Percentiles rank a stretch among this genome's conserved stretches.
These are phyloP conservation scores for Aspergillus nidulans DNA, from an alignment of 495 filamentous ascomycete genomes.

Conservation along the genomic window DNA sequence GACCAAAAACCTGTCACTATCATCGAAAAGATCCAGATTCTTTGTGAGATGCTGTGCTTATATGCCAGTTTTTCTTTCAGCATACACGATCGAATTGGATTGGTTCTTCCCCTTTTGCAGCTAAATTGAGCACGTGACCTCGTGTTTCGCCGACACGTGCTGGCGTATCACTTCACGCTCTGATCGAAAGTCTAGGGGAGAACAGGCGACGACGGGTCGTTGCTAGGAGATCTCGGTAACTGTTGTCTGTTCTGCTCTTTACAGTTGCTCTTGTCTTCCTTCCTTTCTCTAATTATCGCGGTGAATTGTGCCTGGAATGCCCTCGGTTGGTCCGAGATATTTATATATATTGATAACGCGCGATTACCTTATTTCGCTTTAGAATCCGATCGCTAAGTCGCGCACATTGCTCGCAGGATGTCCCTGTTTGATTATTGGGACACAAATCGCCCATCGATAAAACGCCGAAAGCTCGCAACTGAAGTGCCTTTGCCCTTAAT, in stretches of 20 bases:
- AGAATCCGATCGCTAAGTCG: background rate
- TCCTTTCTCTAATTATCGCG: too few relatives aligned
- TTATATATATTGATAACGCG: conserved; percentile 13
- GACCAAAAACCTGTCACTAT: background rate
- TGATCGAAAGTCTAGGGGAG: background rate
- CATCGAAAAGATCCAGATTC: background rate
- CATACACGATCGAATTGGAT: conserved; percentile 17
- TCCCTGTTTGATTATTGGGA: conserved; percentile 44
- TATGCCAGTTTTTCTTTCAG: background rate
- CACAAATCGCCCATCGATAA: conserved; percentile 30
- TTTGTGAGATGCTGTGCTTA: background rate
- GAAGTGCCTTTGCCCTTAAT: background rate
- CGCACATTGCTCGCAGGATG: conserved; percentile 20
- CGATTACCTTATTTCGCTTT: background rate
- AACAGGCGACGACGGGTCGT: background rate
- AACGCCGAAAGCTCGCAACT: conserved; percentile 28
- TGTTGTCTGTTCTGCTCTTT: background rate
- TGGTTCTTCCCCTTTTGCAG: background rate
- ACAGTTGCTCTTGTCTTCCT: background rate
- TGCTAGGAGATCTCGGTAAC: background rate
- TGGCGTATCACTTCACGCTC: conserved; percentile 2
- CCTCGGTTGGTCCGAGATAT: background rate
- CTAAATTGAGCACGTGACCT: conserved; percentile 31
- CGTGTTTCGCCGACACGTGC: conserved; percentile 31
- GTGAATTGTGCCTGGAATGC: background rate